Base-by-base conservation (phyloP, 257 asterid species). In the Striga asiatica region DNA sequence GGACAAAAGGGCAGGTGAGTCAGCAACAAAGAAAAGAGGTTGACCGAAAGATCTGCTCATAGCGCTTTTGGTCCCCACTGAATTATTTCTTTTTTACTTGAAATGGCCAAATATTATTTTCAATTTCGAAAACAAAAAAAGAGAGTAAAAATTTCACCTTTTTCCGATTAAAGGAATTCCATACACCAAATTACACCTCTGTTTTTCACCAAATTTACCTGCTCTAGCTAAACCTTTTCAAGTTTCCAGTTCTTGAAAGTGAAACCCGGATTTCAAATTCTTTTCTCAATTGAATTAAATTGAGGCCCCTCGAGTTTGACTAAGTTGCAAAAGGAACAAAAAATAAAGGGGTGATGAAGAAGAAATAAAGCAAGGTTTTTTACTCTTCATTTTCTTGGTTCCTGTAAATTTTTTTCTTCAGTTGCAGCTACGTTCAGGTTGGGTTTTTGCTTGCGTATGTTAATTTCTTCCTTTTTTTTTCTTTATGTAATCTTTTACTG, bases 1-100 rank as follows among this genome's bases (percentile, higher is more conserved):
- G 60, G 74, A 73, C 79, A 60, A 41, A 62, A 74, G 70, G 48
- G 75, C 57, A 67, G 74, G 78, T 43, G 27, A 43, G 50, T 76
- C 83, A 78, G 81, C 73, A 66, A 59, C 71, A 54, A 50, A 50
- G 43, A 53, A 65, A 78, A 78, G 75, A 71, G 61, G 76, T 76
- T 76, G 85, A 81, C 83, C 64, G 38, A 68, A 57, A 61, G 51
- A 55, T 68, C 50, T 58, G 53, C 56, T 67, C 66, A 27, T 37
- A 56, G 66, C 24, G 24, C 59, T 32, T 61, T 61, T 62, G 68
- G 74, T 69, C 71, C 68, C 65, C 14, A 54, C 72, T 71, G 14
- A 23, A 22, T 59, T 43, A 55, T 64, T 69, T 76, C 64, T 60
- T n/a, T n/a, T n/a, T 37, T 29, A 41, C 78, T 71, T 71, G 50